These are phyloP conservation scores for Dioscorea alata DNA, from an alignment of 106 monocot genomes.

Conservation along the genomic window DNA sequence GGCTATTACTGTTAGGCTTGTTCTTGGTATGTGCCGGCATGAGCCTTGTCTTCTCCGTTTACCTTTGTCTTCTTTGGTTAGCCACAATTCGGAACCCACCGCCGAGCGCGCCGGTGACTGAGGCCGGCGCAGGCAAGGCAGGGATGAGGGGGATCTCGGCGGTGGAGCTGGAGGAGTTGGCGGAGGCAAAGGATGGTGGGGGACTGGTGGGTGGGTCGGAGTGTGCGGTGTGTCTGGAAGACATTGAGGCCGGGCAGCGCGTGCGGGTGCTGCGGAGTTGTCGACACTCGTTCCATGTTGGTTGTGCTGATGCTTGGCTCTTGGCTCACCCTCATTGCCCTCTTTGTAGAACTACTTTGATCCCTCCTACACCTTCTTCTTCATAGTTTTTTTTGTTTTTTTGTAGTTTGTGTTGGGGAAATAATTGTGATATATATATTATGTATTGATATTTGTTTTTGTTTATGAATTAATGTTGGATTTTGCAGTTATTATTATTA, in stretches of 20 bases:
- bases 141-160: neutral
- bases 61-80: constrained; percentile 9
- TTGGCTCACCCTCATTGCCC: constrained; percentile 15
- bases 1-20: constrained; percentile 1
- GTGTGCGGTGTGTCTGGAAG: constrained; percentile 6
- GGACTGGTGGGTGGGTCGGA: constrained; percentile 1
- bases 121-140: neutral
- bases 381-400: too few relatives aligned
- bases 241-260: constrained; percentile 12
- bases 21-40: constrained; percentile 6
- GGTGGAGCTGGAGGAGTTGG: neutral
- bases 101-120: neutral
- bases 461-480: too few relatives aligned
- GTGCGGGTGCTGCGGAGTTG: constrained; percentile 18
- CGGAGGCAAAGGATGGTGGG: constrained; percentile 1
- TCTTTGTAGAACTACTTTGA: constrained; percentile 8
- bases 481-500: too few relatives aligned
- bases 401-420: too few relatives aligned
- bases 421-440: too few relatives aligned
- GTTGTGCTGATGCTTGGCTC: constrained; percentile 23
- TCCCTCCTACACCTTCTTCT: neutral
- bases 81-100: neutral
- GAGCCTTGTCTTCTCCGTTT: constrained; percentile 4
- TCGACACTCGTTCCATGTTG: constrained; percentile 22
- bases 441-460: too few relatives aligned